Conservation (phyloP, 1,284 basidiomycete genomes). For the Takashimella koratensis region DNA sequence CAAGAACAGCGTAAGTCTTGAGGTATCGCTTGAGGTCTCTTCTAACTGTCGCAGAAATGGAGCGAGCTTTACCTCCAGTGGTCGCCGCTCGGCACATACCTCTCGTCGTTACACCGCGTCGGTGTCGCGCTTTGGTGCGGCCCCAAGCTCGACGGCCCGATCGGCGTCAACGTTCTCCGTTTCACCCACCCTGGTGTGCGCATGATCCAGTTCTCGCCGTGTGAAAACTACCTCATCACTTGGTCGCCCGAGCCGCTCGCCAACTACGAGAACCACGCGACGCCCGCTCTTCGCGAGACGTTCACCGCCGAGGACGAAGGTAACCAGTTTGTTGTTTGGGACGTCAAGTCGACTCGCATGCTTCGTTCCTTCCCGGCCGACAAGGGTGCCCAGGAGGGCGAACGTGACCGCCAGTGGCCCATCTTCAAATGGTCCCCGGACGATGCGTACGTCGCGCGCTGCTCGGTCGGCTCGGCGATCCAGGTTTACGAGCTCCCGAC, state of each 20-base stretch:
- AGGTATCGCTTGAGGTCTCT: slow-evolving; percentile 6
- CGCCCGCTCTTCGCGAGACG: slow-evolving; percentile 44
- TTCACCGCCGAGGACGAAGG: slow-evolving; percentile 87
- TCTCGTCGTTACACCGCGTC: slow-evolving; percentile 91
- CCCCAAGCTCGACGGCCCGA: slow-evolving; percentile 43
- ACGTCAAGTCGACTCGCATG: slow-evolving; percentile 87
- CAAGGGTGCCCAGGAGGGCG: slow-evolving; percentile 53
- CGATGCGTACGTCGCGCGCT: slow-evolving; percentile 88
- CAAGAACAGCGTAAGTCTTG: slow-evolving; percentile 34
- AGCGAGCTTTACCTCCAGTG: slow-evolving; percentile 96
- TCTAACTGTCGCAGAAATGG: slow-evolving; percentile 64
- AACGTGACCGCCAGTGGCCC: slow-evolving; percentile 67
- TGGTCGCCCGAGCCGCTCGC: slow-evolving; percentile 96
- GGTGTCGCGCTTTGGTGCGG: slow-evolving; percentile 97
- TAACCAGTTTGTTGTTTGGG: slow-evolving; percentile 97
- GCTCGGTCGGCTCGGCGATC: slow-evolving; percentile 86
- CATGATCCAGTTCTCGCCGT: slow-evolving; percentile 95
- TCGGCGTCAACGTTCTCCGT: slow-evolving; percentile 53
- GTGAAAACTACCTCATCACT: slow-evolving; percentile 94
- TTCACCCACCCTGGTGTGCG: slow-evolving; percentile 96
- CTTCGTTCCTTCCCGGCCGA: slow-evolving; percentile 83
- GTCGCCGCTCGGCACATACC: slow-evolving; percentile 92
- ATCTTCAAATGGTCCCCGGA: slow-evolving; percentile 97
- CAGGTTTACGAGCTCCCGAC: slow-evolving; percentile 92
- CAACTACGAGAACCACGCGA: slow-evolving; percentile 71